phyloP scores from a whole-genome alignment of 2,329 filamentous ascomycete genomes.

The Ciborinia camelliae region DNA sequence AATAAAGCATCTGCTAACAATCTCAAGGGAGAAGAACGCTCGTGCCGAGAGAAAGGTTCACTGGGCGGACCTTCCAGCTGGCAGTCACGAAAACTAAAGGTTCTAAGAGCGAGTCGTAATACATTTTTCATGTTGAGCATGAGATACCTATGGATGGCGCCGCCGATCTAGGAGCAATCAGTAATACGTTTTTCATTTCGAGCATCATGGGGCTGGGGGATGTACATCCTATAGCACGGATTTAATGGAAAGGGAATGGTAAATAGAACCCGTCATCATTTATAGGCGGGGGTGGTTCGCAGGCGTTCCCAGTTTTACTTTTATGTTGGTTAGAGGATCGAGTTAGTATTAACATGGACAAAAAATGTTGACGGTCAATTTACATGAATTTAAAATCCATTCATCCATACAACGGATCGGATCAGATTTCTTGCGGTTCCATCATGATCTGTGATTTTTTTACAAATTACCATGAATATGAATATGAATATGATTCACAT shows the following conservation, averaged over 20 bases:
- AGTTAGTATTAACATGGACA: no score
- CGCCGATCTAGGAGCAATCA: not conserved
- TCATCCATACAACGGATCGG: no score
- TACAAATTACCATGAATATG: not conserved
- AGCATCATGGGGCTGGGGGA: no score
- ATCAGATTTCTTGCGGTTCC: not conserved
- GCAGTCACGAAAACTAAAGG: no score
- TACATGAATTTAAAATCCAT: no score
- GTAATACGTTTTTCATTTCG: not conserved
- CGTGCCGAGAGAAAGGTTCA: not conserved
- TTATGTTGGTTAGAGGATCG: no score
- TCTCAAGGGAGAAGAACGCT: not conserved
- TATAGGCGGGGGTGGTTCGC: no score
- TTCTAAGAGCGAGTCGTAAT: not conserved
- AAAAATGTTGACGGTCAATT: no score
- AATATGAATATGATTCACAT: not conserved
- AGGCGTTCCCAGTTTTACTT: no score
- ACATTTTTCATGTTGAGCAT: not conserved
- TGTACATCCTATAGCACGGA: no score
- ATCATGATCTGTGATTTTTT: not conserved
- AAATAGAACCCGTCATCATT: no score
- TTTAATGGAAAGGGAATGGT: not conserved
- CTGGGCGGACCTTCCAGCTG: not conserved
- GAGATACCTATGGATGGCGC: no score
- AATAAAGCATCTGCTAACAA: not conserved